These are phyloP conservation scores for Wolfiporia cocos DNA, from an alignment of 1,284 basidiomycete species.

Conservation along the genomic window DNA sequence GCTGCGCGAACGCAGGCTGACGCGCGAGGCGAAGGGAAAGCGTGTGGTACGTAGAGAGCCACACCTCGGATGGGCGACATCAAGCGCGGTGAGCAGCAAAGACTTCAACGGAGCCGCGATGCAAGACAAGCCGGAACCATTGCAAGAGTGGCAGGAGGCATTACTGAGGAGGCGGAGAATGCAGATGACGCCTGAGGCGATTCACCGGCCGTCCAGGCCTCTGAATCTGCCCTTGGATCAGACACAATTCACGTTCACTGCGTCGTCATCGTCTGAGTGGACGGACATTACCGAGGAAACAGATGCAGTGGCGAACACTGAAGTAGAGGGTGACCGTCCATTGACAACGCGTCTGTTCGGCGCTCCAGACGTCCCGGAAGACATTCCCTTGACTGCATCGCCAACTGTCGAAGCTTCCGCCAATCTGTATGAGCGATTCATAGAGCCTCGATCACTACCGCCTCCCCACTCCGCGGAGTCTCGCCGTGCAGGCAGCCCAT, in stretches of 20 bases:
- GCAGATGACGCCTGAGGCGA: not conserved
- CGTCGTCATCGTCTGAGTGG: not conserved
- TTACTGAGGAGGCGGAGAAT: not conserved
- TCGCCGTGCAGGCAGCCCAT: too few relatives aligned
- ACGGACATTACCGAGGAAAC: not conserved
- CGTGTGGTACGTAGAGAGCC: slow-evolving; percentile 5
- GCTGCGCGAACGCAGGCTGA: not conserved
- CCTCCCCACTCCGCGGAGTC: too few relatives aligned
- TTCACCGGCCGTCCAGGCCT: too few relatives aligned
- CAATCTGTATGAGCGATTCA: too few relatives aligned
- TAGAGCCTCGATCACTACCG: too few relatives aligned
- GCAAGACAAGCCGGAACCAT: not conserved
- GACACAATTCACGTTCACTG: slow-evolving; percentile 10
- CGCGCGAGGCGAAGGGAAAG: slow-evolving; percentile 8
- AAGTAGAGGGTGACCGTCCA: too few relatives aligned
- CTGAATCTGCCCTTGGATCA: slow-evolving; percentile 5
- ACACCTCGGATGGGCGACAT: not conserved
- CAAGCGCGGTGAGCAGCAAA: slow-evolving; percentile 1
- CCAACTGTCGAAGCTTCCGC: not conserved
- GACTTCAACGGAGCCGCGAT: not conserved
- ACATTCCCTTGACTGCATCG: not conserved
- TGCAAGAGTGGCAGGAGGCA: not conserved
- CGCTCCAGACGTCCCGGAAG: slow-evolving; percentile 1
- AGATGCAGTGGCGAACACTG: too few relatives aligned
- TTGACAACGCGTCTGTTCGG: not conserved